Conservation (phyloP, 2,329 filamentous ascomycete species). For the Talaromyces amestolkiae region DNA sequence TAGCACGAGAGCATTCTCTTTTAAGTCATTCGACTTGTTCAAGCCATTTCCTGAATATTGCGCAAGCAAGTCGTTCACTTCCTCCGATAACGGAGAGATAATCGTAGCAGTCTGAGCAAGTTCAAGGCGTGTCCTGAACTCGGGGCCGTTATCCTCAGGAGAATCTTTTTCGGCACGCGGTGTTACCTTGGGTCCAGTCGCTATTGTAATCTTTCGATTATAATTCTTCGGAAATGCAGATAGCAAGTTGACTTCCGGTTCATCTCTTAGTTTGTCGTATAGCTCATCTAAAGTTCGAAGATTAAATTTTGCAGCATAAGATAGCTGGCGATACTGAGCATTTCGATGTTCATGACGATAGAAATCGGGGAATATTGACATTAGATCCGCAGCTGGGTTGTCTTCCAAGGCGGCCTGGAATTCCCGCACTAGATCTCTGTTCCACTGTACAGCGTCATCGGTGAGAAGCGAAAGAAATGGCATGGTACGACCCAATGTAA, state of each 20-base stretch:
- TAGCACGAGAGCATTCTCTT: conserved; percentile 17
- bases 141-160: conserved; percentile 7
- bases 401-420: conserved; percentile 21
- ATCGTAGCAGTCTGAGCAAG: conserved; percentile 23
- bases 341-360: conserved; percentile 23
- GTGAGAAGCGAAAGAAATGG: conserved; percentile 18
- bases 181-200: conserved; percentile 18
- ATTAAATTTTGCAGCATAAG: conserved; percentile 25
- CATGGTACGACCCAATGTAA: neutral
- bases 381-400: conserved; percentile 22
- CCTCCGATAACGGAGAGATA: conserved; percentile 27
- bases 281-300: conserved; percentile 21
- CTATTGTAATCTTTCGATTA: conserved; percentile 24
- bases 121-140: conserved; percentile 27
- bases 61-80: conserved; percentile 18
- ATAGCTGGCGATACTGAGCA: conserved; percentile 19
- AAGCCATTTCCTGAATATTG: conserved; percentile 8
- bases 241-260: conserved; percentile 26
- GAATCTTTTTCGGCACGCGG: conserved; percentile 3
- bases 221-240: conserved; percentile 25
- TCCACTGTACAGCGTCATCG: conserved; percentile 24
- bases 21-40: neutral
- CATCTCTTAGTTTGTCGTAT: conserved; percentile 13
- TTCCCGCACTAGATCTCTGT: conserved; percentile 24
- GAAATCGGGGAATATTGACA: conserved; percentile 25